Conservation (phyloP, 2,329 filamentous ascomycete genomes). For the Dissoconium aciculare region DNA sequence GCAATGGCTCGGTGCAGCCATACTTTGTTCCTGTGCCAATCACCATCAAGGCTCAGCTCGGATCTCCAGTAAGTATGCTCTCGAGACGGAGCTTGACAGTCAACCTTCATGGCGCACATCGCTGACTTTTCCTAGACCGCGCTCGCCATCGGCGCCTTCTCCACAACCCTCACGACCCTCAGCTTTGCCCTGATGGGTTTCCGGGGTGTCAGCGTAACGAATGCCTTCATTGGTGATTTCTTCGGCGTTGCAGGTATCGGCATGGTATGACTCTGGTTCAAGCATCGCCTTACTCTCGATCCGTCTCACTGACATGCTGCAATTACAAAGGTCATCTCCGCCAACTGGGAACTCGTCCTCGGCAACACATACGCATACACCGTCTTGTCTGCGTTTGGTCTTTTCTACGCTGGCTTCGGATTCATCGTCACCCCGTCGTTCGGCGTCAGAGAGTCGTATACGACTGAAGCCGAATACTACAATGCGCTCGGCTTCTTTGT, state of each 20-base stretch:
- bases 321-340: slow-evolving; percentile 27
- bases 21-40: slow-evolving; percentile 21
- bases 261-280: no score
- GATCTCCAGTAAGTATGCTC: slow-evolving; percentile 11
- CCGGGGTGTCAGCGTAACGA: slow-evolving; percentile 36
- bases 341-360: slow-evolving; percentile 40
- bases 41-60: slow-evolving; percentile 20
- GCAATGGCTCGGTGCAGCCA: slow-evolving; percentile 6
- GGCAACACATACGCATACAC: slow-evolving; percentile 41
- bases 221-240: slow-evolving; percentile 41
- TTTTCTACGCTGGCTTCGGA: slow-evolving; percentile 38
- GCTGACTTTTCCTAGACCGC: slow-evolving; percentile 25
- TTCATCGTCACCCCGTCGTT: slow-evolving; percentile 35
- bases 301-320: not conserved
- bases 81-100: not conserved
- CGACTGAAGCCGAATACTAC: slow-evolving; percentile 29
- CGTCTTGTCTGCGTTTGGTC: slow-evolving; percentile 40
- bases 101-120: not conserved
- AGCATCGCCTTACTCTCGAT: no score
- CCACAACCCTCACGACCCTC: slow-evolving; percentile 40
- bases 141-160: slow-evolving; percentile 38
- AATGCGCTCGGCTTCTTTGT: slow-evolving; percentile 39
- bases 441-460: slow-evolving; percentile 32
- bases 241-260: slow-evolving; percentile 39
- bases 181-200: slow-evolving; percentile 42